Base-by-base conservation (phyloP, 2,329 filamentous ascomycete genomes). In the Emergomyces orientalis region DNA sequence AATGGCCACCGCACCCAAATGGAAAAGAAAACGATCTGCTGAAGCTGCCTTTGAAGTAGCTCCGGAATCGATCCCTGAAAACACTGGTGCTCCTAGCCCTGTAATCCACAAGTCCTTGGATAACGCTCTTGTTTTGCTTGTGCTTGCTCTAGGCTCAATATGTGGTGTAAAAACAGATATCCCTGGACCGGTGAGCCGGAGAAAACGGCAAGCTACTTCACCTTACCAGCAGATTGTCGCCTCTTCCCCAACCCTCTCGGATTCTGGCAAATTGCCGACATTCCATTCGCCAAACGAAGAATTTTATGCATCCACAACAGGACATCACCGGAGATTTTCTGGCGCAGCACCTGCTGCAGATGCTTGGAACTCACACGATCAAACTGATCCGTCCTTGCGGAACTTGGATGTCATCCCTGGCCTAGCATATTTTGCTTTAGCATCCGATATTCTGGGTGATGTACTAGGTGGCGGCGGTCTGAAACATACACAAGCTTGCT, bases 341-440 rank as follows among this genome's bases (percentile, higher is more conserved):
- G 51, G 61, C 65, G 32, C 62, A 66, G 32, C 17, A 22, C 17
- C 57, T 61, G 60, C 61, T 52, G 37, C 56, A 32, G 62, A 54
- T 19, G 57, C 52, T 19, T 65, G 67, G 49, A 34, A 64, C 11
- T 66, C 63, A 4, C 64, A 32, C 0, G 69, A 72, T 19, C 54
- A 60, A 7, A 66, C 60, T 19, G 73, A 71, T 25, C 64, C 62
- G 2, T 62, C 66, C 2, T 65, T 75, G 61, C 81, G 83, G 68
- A 96, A 96, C 71, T 81, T 94, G 59, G 91, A 97, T 69, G 83
- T 89, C 7, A 89, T 97, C 65, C 93, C 94, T 0, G 94, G 94
- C 0, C 79, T 97, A 63, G 88, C 91, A 37, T 97, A 97, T 72
- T 97, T 92, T 73, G 89, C 89, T 0, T 87, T 89, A 65, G 93